Evolutionary conservation across 768 basidiomycete species (phyloP), one percentile per base, ranked within the genome.

Genomic region (Mycena kentingensis): DNA sequence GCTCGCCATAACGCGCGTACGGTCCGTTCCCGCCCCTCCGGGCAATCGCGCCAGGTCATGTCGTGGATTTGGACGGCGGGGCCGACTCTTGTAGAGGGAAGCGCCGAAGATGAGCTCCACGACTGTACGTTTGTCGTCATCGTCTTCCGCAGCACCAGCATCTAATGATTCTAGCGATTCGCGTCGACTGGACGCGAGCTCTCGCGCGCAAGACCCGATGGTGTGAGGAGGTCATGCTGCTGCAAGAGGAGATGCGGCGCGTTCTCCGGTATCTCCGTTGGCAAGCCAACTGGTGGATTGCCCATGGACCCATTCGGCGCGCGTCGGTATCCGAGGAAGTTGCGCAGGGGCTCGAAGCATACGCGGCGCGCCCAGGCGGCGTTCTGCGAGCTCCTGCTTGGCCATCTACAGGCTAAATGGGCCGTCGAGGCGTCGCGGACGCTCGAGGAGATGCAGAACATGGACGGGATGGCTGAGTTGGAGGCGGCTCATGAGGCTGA

Each of bases 171-270:
- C 6, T 34, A 55, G 54, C 54, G 1, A 26, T 55, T 6, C 49
- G 54, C 1, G 50, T 55, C 36, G 54, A 55, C n/a, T 55, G 54
- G 54, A 51, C 48, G 5, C 42, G 54, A 3, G 48, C 54, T 3
- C 27, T 43, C 26, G 46, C 46, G 1, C 56, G 52, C 25, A 49
- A 48, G 16, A 49, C 43, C 5, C 41, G 41, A 7, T 42, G 41
- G 41, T 42, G 41, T 3, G 56, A 58, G 19, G 56, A 58, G 42
- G 56, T 58, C 29, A 46, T 49, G n/a, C 37, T 57, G 12, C 41
- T 52, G 3, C 41, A 57, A 13, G 55, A 57, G 18, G 55, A 57
- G 22, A 57, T 57, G 51, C 46, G 55, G 15, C 45, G 55, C 5
- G 25, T 28, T 15, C 41, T 48, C 1, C 28, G 26, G 32, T 55